These are phyloP conservation scores for Centrapalus pauciflorus DNA, from an alignment of 129 eudicot species.

Conservation along the genomic window DNA sequence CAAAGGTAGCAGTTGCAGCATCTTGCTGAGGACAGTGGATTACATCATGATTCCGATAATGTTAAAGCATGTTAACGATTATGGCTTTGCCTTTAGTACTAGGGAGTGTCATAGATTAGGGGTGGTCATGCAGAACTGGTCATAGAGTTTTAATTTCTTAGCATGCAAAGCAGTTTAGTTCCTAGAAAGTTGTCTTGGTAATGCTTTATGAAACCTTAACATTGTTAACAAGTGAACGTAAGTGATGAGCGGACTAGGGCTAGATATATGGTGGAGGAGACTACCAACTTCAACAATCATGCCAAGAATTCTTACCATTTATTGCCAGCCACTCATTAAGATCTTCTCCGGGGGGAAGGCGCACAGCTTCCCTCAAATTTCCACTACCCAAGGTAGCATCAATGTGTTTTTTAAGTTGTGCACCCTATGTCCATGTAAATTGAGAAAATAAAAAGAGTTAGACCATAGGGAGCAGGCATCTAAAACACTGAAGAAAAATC, in stretches of 20 bases:
- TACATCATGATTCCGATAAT: neutral
- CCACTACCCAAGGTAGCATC: slow-evolving; percentile 77
- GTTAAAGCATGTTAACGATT: neutral
- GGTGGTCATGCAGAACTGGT: too few species aligned
- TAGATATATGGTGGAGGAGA: neutral
- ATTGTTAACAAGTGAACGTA: neutral
- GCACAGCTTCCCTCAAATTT: slow-evolving; percentile 63
- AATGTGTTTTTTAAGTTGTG: slow-evolving; percentile 57
- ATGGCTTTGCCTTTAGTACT: neutral
- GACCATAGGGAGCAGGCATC: neutral
- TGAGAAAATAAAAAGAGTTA: slow-evolving; percentile 6
- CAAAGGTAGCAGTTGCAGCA: neutral
- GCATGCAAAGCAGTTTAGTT: neutral
- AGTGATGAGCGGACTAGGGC: neutral
- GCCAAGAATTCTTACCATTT: slow-evolving; percentile 33
- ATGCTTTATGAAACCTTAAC: neutral
- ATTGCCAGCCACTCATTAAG: slow-evolving; percentile 66
- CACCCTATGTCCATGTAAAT: slow-evolving; percentile 39
- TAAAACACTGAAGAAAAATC: neutral
- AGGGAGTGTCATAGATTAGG: too few species aligned
- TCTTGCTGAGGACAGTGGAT: neutral
- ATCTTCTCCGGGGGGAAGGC: slow-evolving; percentile 70
- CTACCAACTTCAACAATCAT: neutral
- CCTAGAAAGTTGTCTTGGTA: neutral
- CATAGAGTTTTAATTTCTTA: neutral